A percentile compares a stretch with the other conserved stretches of the same genome.
phyloP scores from a whole-genome alignment of 306 rosid genomes.

The Prunus kanzakura region DNA sequence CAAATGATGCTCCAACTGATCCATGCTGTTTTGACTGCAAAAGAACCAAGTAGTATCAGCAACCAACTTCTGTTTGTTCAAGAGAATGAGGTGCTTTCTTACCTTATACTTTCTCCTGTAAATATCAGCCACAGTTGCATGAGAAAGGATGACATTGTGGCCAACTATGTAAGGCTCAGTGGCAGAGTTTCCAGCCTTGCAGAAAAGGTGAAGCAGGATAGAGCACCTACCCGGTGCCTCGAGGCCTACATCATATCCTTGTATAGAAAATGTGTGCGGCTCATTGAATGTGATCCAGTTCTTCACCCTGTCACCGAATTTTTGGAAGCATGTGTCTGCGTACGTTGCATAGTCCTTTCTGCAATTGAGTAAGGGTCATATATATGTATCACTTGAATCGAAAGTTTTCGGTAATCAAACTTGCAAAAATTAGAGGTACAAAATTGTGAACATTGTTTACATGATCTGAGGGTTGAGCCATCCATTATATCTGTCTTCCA shows the following conservation, averaged over 20 bases:
- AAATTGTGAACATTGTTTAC: constrained; percentile 34
- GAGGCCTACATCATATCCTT: constrained; percentile 85
- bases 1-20: constrained; percentile 71
- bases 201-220: constrained; percentile 48
- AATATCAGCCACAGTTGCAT: constrained; percentile 53
- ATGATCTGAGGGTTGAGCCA: constrained; percentile 77
- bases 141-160: constrained; percentile 74
- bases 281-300: constrained; percentile 95
- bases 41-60: neutral
- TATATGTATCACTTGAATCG: neutral
- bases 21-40: constrained; percentile 63
- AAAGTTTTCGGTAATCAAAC: neutral
- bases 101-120: constrained; percentile 78
- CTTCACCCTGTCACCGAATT: constrained; percentile 95
- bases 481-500: constrained; percentile 78
- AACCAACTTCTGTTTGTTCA: neutral
- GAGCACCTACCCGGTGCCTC: constrained; percentile 94
- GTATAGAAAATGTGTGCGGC: constrained; percentile 75
- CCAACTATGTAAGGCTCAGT: constrained; percentile 89
- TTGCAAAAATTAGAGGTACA: neutral
- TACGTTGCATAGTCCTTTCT: constrained; percentile 71
- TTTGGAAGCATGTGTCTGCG: constrained; percentile 81
- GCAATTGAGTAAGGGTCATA: constrained; percentile 8
- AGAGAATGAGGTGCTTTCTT: neutral
- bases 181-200: constrained; percentile 74